A percentile compares a stretch with the other conserved stretches of the same genome.
These are phyloP conservation scores for Skeletonema tropicum DNA, from an alignment of 108 stramenopile genomes.

Conservation along the genomic window DNA sequence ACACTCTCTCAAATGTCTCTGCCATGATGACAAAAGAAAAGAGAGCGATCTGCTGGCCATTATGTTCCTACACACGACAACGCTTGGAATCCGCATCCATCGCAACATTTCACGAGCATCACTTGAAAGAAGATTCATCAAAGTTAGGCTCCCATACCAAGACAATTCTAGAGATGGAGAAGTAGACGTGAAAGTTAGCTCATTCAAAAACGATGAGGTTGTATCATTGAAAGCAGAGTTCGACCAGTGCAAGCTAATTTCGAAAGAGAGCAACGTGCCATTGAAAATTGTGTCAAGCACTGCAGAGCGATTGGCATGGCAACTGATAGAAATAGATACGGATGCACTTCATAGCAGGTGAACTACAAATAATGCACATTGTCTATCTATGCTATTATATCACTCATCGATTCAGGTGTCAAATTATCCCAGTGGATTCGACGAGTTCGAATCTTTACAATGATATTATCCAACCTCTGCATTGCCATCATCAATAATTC, in stretches of 20 bases:
- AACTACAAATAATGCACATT: conserved; percentile 6
- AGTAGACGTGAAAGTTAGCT: conserved; percentile 82
- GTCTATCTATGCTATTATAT: conserved; percentile 33
- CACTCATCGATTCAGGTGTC: conserved; percentile 55
- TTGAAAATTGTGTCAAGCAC: conserved; percentile 61
- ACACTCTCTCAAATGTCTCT: conserved; percentile 82
- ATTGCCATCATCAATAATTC: conserved; percentile 79
- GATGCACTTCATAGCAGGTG: background rate
- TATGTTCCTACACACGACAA: conserved; percentile 88
- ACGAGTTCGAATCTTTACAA: conserved; percentile 62
- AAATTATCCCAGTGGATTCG: conserved; percentile 79
- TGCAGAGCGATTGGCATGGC: conserved; percentile 51
- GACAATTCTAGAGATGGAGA: conserved; percentile 51
- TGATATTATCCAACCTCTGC: conserved; percentile 75
- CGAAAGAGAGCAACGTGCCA: conserved; percentile 63
- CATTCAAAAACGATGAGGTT: conserved; percentile 55
- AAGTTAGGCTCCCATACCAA: conserved; percentile 58
- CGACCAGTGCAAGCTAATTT: conserved; percentile 84
- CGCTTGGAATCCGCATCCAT: conserved; percentile 85
- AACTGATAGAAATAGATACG: background rate
- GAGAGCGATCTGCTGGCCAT: conserved; percentile 53
- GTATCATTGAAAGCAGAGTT: conserved; percentile 89
- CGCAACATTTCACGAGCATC: conserved; percentile 71
- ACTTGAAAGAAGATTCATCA: conserved; percentile 62
- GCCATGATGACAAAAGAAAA: conserved; percentile 27